Base-by-base conservation (phyloP, 805 yeast species). In the Saccharomycopsis sp. region DNA sequence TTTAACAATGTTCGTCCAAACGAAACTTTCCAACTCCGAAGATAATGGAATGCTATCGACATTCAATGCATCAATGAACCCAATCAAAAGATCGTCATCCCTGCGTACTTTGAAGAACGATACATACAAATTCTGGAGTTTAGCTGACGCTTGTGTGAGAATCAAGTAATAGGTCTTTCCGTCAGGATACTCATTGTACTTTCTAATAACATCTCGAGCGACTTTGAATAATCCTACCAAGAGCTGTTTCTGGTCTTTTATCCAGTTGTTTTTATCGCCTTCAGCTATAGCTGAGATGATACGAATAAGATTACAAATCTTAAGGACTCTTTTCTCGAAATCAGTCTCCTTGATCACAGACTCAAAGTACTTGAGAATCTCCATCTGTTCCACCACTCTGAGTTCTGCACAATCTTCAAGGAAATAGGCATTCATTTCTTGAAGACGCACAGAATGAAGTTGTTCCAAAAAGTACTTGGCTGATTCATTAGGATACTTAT, bases 401-500 rank as follows among this genome's bases (percentile, higher is more conserved):
- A 94, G 74, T 19, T 82, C 79, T 3, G 69, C 72, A 62, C 87
- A 85, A 7, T 77, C 80, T 2, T 77, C 76, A 8, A 86, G 81
- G 65, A 90, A 83, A 60, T 83, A 84, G 0, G 89, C 85, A 63
- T 47, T 52, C 14, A 59, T 23, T 14, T 34, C 25, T 19, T 71
- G 62, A 87, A 96, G 66, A 76, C 78, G 66, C 57, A 96, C 76
- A 55, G 83, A 83, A 34, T 80, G 79, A 69, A 87, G 79, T 66
- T 86, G 84, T 29, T 80, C 81, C 38, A 80, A 74, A 72, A 89
- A 92, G 67, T 84, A 88, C 29, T 82, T 83, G 55, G 83, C 75
- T 2, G 96, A 80, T 63, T 92, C 87, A 23, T 78, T 81, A 1
- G 96, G 84, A 69, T 91, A 93, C 60, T 97, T 76, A 70, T 91